These are phyloP conservation scores for Ogataea chonburiensis DNA, from an alignment of 805 yeast genomes.

Conservation along the genomic window DNA sequence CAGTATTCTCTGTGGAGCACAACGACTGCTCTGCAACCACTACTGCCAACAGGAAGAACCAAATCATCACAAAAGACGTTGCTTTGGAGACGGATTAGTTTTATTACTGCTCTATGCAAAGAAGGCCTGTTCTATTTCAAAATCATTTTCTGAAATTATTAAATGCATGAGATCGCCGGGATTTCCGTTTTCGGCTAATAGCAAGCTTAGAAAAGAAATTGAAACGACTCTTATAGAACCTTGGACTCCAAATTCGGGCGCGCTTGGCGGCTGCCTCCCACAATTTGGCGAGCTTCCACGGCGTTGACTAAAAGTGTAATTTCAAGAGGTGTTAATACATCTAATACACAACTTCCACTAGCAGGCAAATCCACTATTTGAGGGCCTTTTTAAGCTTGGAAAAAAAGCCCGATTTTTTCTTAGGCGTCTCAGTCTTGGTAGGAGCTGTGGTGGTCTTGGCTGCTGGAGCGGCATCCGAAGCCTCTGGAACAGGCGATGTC, in stretches of 20 bases:
- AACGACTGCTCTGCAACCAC: slow-evolving; percentile 13
- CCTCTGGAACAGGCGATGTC: slow-evolving; percentile 13
- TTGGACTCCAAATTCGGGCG: not conserved
- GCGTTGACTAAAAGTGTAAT: no score
- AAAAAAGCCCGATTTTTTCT: slow-evolving; percentile 43
- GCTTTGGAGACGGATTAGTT: no score
- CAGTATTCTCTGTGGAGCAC: slow-evolving; percentile 33
- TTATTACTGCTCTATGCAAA: not conserved
- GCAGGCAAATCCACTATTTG: slow-evolving; percentile 25
- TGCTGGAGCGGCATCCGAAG: slow-evolving; percentile 6
- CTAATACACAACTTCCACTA: slow-evolving; percentile 7
- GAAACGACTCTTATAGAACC: not conserved
- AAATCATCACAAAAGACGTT: slow-evolving; percentile 3
- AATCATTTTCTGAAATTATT: slow-evolving; percentile 5
- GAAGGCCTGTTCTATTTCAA: slow-evolving; percentile 4
- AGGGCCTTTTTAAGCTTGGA: slow-evolving; percentile 43
- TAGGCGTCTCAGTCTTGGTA: slow-evolving; percentile 15
- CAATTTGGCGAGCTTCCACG: no score
- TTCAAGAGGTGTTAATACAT: slow-evolving; percentile 6
- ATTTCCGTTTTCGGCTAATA: slow-evolving; percentile 7
- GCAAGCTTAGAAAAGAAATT: slow-evolving; percentile 3
- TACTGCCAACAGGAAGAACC: slow-evolving; percentile 1
- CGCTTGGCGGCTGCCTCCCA: not conserved
- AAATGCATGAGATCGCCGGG: slow-evolving; percentile 9
- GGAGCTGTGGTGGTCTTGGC: slow-evolving; percentile 13